These are phyloP conservation scores for Alternaria sp. DNA, from an alignment of 2,329 filamentous ascomycete genomes.

Conservation along the genomic window DNA sequence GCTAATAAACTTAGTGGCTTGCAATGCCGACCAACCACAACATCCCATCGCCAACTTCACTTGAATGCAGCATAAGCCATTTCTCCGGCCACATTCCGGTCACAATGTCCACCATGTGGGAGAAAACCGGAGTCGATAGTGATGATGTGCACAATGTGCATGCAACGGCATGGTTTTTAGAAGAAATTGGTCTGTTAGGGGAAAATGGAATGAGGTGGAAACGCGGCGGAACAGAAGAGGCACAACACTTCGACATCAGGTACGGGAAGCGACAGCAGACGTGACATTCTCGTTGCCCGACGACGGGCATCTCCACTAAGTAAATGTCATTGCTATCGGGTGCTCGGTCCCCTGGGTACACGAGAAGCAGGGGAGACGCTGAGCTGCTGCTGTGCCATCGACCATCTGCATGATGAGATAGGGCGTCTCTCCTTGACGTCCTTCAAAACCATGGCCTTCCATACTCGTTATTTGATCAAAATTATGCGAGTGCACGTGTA, in stretches of 20 bases:
- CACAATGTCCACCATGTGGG: constrained; percentile 28
- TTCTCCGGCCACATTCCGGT: constrained; percentile 21
- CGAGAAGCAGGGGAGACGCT: constrained; percentile 9
- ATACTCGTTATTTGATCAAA: not conserved
- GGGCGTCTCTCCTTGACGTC: not conserved
- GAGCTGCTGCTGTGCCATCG: constrained; percentile 7
- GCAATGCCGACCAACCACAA: constrained; percentile 36
- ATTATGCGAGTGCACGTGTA: not conserved
- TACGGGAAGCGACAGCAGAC: constrained; percentile 12
- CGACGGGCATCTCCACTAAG: not conserved
- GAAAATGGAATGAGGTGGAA: constrained; percentile 21
- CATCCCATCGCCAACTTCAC: constrained; percentile 22
- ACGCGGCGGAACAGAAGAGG: constrained; percentile 6
- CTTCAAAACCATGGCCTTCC: not conserved
- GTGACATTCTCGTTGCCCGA: constrained; percentile 1
- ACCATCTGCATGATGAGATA: constrained; percentile 3
- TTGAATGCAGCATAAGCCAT: constrained; percentile 10
- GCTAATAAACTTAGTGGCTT: constrained; percentile 45
- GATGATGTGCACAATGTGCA: constrained; percentile 35
- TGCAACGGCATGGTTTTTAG: constrained; percentile 16
- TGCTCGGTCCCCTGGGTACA: not conserved
- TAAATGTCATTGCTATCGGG: constrained; percentile 3
- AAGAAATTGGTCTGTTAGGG: constrained; percentile 22
- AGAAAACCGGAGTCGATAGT: constrained; percentile 24
- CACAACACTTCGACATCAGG: constrained; percentile 38